phyloP scores from a whole-genome alignment of 139 green algal species.

The Chlorella vulgaris region DNA sequence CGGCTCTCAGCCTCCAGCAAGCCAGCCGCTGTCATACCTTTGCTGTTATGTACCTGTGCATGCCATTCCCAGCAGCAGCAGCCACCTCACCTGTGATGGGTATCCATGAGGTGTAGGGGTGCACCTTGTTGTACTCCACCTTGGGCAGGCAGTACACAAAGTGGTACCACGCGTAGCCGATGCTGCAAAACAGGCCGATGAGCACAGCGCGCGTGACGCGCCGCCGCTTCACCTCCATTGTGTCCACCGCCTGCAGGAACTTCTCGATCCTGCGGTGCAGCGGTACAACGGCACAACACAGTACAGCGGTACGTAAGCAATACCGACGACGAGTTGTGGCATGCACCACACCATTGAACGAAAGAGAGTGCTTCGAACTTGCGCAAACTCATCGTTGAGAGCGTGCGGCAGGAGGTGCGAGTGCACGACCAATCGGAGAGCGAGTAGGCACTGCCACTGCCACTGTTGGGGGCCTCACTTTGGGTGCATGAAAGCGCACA shows the following conservation, averaged over 20 bases:
- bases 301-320: neutral
- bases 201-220: slow-evolving; percentile 34
- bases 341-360: too few relatives aligned
- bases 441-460: too few relatives aligned
- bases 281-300: neutral
- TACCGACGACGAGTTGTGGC: neutral
- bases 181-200: neutral
- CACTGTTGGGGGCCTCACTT: too few relatives aligned
- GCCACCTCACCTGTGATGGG: slow-evolving; percentile 75
- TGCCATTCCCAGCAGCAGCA: neutral
- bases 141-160: slow-evolving; percentile 83
- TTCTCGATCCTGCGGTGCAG: slow-evolving; percentile 37
- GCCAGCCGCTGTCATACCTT: too few relatives aligned
- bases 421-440: too few relatives aligned
- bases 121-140: slow-evolving; percentile 92
- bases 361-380: too few relatives aligned
- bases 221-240: slow-evolving; percentile 34
- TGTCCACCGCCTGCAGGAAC: slow-evolving; percentile 65
- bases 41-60: neutral
- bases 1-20: too few relatives aligned
- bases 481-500: slow-evolving; percentile 87
- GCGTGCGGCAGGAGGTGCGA: too few relatives aligned
- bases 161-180: slow-evolving; percentile 55
- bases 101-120: slow-evolving; percentile 97
- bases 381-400: too few relatives aligned